phyloP scores from a whole-genome alignment of 108 stramenopile genomes.

The Nitzschia sp. region DNA sequence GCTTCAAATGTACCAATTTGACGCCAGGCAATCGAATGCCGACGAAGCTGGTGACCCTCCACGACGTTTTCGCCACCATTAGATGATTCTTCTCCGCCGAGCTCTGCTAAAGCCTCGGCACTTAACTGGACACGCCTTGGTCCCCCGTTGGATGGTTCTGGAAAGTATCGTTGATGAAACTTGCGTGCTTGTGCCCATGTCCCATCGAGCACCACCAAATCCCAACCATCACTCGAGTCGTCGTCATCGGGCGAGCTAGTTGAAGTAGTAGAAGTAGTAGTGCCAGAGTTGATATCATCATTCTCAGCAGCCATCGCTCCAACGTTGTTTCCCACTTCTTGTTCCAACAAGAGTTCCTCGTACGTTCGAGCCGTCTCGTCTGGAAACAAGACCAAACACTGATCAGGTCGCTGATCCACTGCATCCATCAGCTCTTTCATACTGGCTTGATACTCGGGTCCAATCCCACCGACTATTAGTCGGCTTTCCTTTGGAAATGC shows the following conservation, averaged over 20 bases:
- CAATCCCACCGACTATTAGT: constrained; percentile 64
- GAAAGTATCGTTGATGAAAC: constrained; percentile 44
- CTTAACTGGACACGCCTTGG: constrained; percentile 49
- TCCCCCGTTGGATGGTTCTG: constrained; percentile 8
- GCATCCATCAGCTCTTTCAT: constrained; percentile 55
- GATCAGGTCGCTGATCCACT: constrained; percentile 1
- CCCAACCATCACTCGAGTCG: constrained; percentile 16
- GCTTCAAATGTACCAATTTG: constrained; percentile 70
- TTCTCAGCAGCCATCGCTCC: background rate
- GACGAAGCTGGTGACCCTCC: constrained; percentile 48
- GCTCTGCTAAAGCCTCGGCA: constrained; percentile 30
- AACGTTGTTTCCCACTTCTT: background rate
- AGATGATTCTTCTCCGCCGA: constrained; percentile 2
- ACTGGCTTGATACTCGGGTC: constrained; percentile 51
- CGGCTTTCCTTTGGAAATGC: constrained; percentile 50
- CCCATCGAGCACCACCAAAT: constrained; percentile 75
- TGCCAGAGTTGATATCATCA: too few species aligned
- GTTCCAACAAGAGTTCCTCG: constrained; percentile 22
- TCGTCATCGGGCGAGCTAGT: background rate
- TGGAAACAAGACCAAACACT: constrained; percentile 65
- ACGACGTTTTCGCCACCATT: background rate
- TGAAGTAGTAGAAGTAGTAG: background rate
- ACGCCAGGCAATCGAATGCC: constrained; percentile 64
- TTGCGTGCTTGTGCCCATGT: constrained; percentile 80
- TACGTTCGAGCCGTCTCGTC: constrained; percentile 56